phyloP scores from a whole-genome alignment of 495 filamentous ascomycete genomes.

The Aspergillus haitiensis region DNA sequence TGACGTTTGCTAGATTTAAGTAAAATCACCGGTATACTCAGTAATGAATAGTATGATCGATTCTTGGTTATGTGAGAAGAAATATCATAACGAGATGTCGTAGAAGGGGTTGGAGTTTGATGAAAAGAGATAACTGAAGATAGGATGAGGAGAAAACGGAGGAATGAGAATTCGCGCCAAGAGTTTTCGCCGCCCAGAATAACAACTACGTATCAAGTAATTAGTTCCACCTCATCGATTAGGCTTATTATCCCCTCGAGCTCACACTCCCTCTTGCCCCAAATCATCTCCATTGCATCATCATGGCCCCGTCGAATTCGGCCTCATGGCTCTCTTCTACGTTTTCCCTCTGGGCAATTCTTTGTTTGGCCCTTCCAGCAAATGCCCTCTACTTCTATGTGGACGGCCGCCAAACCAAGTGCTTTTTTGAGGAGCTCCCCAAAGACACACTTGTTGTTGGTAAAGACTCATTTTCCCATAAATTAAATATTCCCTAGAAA shows the following conservation, averaged over 20 bases:
- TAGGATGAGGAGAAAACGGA: neutral
- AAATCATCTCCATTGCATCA: conserved; percentile 3
- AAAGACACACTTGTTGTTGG: conserved; percentile 96
- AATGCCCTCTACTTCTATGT: conserved; percentile 95
- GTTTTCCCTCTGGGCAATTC: conserved; percentile 39
- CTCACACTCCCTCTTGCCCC: neutral
- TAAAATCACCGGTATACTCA: no score
- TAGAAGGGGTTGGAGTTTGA: no score
- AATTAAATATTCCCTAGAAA: neutral
- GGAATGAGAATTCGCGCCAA: conserved; percentile 30
- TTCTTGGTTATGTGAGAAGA: no score
- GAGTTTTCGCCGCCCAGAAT: conserved; percentile 20
- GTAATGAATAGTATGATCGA: no score
- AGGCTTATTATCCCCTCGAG: neutral
- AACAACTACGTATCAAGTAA: neutral
- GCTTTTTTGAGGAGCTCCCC: conserved; percentile 97
- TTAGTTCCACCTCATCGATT: conserved; percentile 3
- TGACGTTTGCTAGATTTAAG: conserved; percentile 32
- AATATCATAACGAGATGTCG: no score
- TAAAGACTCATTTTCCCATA: conserved; percentile 37
- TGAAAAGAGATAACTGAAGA: conserved; percentile 20
- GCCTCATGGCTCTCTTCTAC: conserved; percentile 45
- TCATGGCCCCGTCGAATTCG: conserved; percentile 38
- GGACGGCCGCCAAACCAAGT: conserved; percentile 68
- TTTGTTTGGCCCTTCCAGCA: conserved; percentile 56